A percentile compares a stretch with the other conserved stretches of the same genome.
These are phyloP conservation scores for Hibiscus tridactylites DNA, from an alignment of 345 rosid species.

Conservation along the genomic window DNA sequence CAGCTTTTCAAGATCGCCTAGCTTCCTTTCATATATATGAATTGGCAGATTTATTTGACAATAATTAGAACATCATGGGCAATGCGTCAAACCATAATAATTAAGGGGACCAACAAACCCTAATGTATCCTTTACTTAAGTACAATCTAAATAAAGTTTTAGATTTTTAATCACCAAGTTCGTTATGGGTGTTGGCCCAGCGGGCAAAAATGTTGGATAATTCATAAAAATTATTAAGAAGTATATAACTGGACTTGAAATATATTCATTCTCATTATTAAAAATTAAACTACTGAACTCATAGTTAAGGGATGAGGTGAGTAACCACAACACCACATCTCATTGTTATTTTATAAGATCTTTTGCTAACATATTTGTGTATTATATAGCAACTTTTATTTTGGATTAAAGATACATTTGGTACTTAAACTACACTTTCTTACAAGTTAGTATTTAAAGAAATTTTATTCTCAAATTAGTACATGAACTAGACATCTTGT, in stretches of 20 bases:
- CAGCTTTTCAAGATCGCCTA: too few species aligned
- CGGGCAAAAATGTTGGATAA: background rate
- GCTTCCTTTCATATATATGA: background rate
- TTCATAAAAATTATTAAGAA: too few species aligned
- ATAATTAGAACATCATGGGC: background rate
- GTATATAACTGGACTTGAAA: too few species aligned
- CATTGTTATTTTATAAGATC: background rate
- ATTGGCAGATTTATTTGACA: slow-evolving; percentile 27
- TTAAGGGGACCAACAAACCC: slow-evolving; percentile 20
- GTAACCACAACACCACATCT: too few species aligned
- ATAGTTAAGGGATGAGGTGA: too few species aligned
- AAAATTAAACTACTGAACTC: too few species aligned
- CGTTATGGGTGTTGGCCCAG: background rate
- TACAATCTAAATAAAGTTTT: background rate
- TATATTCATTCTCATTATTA: too few species aligned
- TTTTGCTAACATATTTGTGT: background rate
- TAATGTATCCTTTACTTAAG: background rate
- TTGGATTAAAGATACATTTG: too few species aligned
- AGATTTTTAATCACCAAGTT: background rate
- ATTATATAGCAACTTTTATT: background rate
- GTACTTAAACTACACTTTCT: too few species aligned
- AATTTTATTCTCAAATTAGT: too few species aligned
- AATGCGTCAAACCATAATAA: slow-evolving; percentile 32
- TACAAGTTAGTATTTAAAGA: too few species aligned
- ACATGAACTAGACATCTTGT: too few species aligned